These are phyloP conservation scores for Nicotiana tabacum DNA, from an alignment of 257 asterid genomes.

Conservation along the genomic window DNA sequence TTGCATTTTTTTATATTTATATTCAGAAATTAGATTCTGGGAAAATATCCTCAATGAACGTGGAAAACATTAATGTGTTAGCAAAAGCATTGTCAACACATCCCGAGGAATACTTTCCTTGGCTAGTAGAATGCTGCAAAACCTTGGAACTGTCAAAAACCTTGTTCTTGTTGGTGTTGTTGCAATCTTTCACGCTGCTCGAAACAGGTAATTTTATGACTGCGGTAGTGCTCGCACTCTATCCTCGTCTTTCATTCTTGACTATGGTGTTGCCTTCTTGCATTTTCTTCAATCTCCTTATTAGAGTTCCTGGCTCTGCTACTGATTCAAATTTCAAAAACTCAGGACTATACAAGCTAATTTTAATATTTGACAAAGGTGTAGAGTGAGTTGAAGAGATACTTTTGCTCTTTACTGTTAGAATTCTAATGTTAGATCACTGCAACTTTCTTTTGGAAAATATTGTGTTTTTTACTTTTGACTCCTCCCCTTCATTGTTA, in stretches of 20 bases:
- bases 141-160: conserved; percentile 57
- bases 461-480: not conserved
- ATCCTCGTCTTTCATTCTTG: not conserved
- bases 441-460: not conserved
- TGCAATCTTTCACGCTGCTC: conserved; percentile 51
- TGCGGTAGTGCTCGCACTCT: not conserved
- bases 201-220: conserved; percentile 45
- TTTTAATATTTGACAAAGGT: not conserved
- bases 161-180: conserved; percentile 53
- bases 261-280: not conserved
- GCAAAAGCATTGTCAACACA: conserved; percentile 41
- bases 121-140: conserved; percentile 74
- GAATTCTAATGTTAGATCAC: not conserved
- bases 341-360: not conserved
- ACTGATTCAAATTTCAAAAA: not conserved
- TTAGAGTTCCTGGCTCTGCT: not conserved
- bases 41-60: conserved; percentile 39
- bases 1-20: conserved; percentile 11
- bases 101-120: conserved; percentile 49
- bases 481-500: not conserved
- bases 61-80: conserved; percentile 52
- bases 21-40: conserved; percentile 55
- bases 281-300: not conserved
- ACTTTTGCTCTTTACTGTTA: not conserved
- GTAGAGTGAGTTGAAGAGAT: conserved; percentile 3